A percentile compares a stretch with the other conserved stretches of the same genome.
Conservation (phyloP, 768 basidiomycete genomes). For the Tylopilus subfusipes region DNA sequence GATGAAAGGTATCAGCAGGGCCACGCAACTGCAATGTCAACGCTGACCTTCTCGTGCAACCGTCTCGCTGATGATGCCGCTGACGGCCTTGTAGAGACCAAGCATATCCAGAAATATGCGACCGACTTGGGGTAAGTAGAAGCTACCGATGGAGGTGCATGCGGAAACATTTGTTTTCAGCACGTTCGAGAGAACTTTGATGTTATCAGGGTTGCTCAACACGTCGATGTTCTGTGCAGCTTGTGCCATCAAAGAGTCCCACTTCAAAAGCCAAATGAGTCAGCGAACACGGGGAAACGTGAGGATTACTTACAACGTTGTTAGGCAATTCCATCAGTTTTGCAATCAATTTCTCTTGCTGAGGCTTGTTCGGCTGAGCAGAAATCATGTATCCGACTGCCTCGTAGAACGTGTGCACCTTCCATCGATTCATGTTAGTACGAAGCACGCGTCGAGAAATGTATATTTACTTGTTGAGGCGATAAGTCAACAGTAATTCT, state of each 20-base stretch:
- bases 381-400: conserved; percentile 99
- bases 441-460: not conserved
- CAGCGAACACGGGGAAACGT: not conserved
- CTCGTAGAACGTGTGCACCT: conserved; percentile 97
- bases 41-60: conserved; percentile 76
- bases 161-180: conserved; percentile 98
- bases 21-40: not conserved
- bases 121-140: conserved; percentile 96
- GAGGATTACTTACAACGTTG: conserved; percentile 68
- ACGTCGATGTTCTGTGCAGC: conserved; percentile 92
- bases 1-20: conserved; percentile 9
- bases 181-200: conserved; percentile 95
- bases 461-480: conserved; percentile 63
- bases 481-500: conserved; percentile 93
- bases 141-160: conserved; percentile 93
- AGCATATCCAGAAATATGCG: conserved; percentile 98
- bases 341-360: conserved; percentile 90
- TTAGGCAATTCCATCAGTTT: conserved; percentile 98
- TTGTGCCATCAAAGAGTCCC: conserved; percentile 97
- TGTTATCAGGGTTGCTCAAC: conserved; percentile 84
- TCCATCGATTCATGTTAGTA: conserved; percentile 11
- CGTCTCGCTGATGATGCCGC: conserved; percentile 91
- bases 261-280: conserved; percentile 46
- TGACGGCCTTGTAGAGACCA: conserved; percentile 95
- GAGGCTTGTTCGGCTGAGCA: conserved; percentile 95